These are phyloP conservation scores for Yamadazyma nakazawae DNA, from an alignment of 805 yeast genomes.

Conservation along the genomic window DNA sequence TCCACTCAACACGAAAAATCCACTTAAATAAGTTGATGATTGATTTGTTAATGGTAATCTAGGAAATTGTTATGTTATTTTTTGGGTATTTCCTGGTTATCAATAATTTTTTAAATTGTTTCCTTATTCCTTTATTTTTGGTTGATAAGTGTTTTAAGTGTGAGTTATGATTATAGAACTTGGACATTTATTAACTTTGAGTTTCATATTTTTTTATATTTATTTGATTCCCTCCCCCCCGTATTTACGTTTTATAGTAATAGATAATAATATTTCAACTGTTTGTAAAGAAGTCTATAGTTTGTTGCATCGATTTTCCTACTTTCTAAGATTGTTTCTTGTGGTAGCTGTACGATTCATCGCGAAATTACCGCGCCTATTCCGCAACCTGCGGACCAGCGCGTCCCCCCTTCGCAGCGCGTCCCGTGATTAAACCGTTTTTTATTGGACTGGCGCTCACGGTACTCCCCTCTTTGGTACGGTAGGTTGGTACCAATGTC, in stretches of 20 bases:
- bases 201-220: slow-evolving; percentile 7
- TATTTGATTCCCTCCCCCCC: slow-evolving; percentile 13
- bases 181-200: background rate
- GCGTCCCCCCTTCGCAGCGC: no score
- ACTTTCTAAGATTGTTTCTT: no score
- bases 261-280: slow-evolving; percentile 10
- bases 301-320: no score
- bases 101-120: background rate
- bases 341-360: no score
- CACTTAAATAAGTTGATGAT: slow-evolving; percentile 36
- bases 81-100: slow-evolving; percentile 5
- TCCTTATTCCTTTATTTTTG: background rate
- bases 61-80: slow-evolving; percentile 5
- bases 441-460: no score
- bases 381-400: no score
- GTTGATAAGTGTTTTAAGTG: background rate
- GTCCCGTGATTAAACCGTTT: no score
- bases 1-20: slow-evolving; percentile 87
- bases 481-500: no score
- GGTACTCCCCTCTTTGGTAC: no score
- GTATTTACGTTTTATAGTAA: slow-evolving; percentile 11
- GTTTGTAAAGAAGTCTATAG: no score
- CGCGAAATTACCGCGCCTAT: no score
- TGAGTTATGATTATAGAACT: slow-evolving; percentile 6
- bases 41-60: background rate